Evolutionary conservation across 345 rosid species (phyloP).

Genomic region (Eucalyptus erythrocorys): DNA sequence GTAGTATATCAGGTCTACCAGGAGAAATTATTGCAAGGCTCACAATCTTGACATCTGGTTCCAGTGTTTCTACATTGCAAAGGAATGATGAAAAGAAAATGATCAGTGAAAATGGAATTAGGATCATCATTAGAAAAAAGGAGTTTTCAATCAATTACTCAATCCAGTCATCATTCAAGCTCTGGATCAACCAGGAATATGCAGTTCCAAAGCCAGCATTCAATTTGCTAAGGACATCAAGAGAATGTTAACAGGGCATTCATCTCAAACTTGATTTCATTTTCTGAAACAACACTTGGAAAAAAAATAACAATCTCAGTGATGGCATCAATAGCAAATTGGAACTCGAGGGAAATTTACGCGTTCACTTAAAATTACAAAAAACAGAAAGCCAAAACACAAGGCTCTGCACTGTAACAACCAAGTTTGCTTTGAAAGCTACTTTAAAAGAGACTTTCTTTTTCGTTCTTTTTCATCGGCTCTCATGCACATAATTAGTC

Average conservation of each 20-base stretch:
- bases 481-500: background rate
- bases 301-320: background rate
- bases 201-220: background rate
- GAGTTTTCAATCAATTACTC: background rate
- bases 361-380: background rate
- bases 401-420: background rate
- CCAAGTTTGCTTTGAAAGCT: background rate
- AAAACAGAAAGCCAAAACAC: background rate
- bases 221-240: background rate
- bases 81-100: background rate
- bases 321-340: background rate
- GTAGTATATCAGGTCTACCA: constrained; percentile 63
- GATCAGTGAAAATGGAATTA: background rate
- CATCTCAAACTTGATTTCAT: background rate
- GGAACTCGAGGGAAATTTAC: background rate
- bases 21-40: constrained; percentile 58
- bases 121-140: background rate
- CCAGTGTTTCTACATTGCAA: constrained; percentile 45
- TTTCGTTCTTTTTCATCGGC: background rate
- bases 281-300: background rate
- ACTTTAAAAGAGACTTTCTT: background rate
- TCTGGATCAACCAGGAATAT: background rate
- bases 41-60: constrained; percentile 76
- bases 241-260: background rate
- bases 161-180: background rate